A percentile compares a stretch with the other conserved stretches of the same genome.
Conservation (phyloP, 805 yeast genomes). For the Pichia eremophila region DNA sequence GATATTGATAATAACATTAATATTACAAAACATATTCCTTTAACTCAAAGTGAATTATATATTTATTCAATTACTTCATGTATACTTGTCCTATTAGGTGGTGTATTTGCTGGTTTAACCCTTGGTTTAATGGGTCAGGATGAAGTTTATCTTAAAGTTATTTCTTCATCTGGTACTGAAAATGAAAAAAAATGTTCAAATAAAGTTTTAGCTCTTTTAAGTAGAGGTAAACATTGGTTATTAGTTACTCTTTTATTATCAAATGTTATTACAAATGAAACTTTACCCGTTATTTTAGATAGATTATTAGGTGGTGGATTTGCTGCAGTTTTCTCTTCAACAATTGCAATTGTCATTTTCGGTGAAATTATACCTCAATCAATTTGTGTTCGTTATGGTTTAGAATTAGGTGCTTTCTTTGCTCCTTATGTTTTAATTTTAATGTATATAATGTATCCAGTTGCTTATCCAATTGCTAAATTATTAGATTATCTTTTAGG, state of each 20-base stretch:
- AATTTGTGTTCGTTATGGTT: conserved; percentile 84
- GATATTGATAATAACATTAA: no score
- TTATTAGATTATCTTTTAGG: conserved; percentile 78
- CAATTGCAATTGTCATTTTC: conserved; percentile 84
- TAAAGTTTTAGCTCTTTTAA: conserved; percentile 62
- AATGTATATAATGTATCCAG: conserved; percentile 86
- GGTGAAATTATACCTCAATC: conserved; percentile 97
- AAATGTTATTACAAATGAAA: conserved; percentile 89
- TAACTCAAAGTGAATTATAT: conserved; percentile 31
- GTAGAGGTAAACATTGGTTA: conserved; percentile 92
- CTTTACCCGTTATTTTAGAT: conserved; percentile 88
- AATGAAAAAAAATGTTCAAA: conserved; percentile 59
- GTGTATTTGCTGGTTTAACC: conserved; percentile 92
- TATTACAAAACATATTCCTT: conserved; percentile 8
- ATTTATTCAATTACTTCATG: conserved; percentile 45
- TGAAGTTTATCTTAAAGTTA: conserved; percentile 86
- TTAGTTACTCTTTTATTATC: conserved; percentile 77
- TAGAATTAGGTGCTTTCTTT: conserved; percentile 82
- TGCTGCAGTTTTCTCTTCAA: conserved; percentile 92
- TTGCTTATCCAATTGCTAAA: conserved; percentile 83
- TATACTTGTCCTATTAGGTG: conserved; percentile 63
- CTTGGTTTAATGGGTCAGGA: conserved; percentile 97
- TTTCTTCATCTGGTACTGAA: conserved; percentile 75
- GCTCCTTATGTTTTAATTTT: conserved; percentile 77
- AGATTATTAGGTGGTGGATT: conserved; percentile 94